Evolutionary conservation across 2,329 filamentous ascomycete species (phyloP), one percentile per base, ranked within the genome.

Genomic region (Chrysoporthe cubensis): DNA sequence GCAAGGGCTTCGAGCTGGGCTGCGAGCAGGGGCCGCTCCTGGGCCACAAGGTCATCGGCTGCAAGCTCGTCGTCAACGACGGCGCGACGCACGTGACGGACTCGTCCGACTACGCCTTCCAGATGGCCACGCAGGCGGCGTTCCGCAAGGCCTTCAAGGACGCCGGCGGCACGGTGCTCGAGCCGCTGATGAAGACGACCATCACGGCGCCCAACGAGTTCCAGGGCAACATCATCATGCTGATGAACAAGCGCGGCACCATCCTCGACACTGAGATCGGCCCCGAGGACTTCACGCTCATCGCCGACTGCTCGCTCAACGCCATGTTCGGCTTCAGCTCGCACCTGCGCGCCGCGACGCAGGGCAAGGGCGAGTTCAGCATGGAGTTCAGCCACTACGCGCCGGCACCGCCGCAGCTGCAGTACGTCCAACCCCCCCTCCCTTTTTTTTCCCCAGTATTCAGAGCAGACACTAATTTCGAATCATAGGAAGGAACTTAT

Each of bases 321-420:
- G 89, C 91, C 78, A 99, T 99, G 96, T 99, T 99, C 78, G 96
- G 96, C 71, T 98, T 99, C 83, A 94, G 90, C 75, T 92, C 90
- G 54, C 92, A 97, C 80, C 82, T 99, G 73, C 88, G 96, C 74
- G 96, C 96, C 16, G 92, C 94, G 32, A 98, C 94, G 2, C 96
- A 99, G 83, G 96, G 96, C 71, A 99, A 99, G 86, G 96, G 96
- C 75, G 96, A 99, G 83, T 99, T 97, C 78, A 91, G 88, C 75
- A 98, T 99, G 96, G 96, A 99, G 82, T 99, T 99, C 76, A 96
- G 92, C 80, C 96, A 98, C 82, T 99, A 99, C 76, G 89, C 92
- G 64, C 85, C 93, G 63, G 93, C 96, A 68, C 91, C 94, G 61
- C 88, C 89, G 74, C 94, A 98, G 77, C 79, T 98, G 79, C 96